Base-by-base conservation (phyloP, 164 flowering plant genomes). In the Akebia trifoliata region DNA sequence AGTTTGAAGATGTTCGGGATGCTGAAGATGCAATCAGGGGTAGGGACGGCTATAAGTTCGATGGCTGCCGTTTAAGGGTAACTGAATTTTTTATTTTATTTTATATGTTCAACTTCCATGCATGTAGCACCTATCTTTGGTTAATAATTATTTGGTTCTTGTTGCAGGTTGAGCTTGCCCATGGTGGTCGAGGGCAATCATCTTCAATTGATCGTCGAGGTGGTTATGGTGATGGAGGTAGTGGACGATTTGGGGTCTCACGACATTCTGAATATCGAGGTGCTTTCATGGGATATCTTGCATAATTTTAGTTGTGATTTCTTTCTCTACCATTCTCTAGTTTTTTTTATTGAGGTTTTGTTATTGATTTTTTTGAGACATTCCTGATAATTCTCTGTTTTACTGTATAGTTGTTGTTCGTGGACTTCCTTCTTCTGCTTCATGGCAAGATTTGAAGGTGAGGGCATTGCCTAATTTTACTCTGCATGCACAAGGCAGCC, bases 391-490 rank as follows among this genome's bases (percentile, higher is more conserved):
- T 50, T 29, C 11, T 10, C 29, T 44, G 61, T 57, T 60, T 37
- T n/a, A n/a, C 25, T 39, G 1, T 50, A 9, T 78, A 87, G 97
- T 91, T 63, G 69, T 87, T 68, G 82, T 91, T 37, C 90, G 88
- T 55, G 94, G 97, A 17, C 87, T 91, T 36, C 97, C n/a, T n/a
- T n/a, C n/a, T n/a, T n/a, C n/a, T n/a, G n/a, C n/a, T n/a, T n/a
- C n/a, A n/a, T n/a, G n/a, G 97, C 97, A 91, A 72, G 97, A 91
- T 79, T 70, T 91, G 77, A 91, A 91, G 90, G 97, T 85, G 24
- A 38, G 70, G 25, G 18, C 21, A 37, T 47, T 15, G 14, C 25
- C 58, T 57, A 17, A 22, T 31, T n/a, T n/a, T n/a, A 20, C 42
- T 9, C 21, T 42, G 15, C 22, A n/a, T n/a, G n/a, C n/a, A n/a